phyloP scores from a whole-genome alignment of 1,284 basidiomycete species.

The Cutaneotrichosporon sp. region DNA sequence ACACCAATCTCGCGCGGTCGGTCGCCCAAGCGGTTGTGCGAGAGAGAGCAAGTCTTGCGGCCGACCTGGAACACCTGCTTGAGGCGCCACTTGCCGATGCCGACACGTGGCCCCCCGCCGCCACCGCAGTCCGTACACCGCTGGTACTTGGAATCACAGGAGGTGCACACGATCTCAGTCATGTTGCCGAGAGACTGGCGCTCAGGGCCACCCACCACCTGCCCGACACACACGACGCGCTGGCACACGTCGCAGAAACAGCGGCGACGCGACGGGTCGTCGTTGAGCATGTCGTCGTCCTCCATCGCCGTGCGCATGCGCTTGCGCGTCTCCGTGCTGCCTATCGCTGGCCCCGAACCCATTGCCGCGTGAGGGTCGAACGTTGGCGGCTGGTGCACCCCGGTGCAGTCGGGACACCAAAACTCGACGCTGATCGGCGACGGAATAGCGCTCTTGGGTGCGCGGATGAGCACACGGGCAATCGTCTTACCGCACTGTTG shows the following conservation, averaged over 20 bases:
- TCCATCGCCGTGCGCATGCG: slow-evolving; percentile 43
- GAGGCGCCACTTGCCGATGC: slow-evolving; percentile 56
- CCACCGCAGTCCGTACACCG: slow-evolving; percentile 48
- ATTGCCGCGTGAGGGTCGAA: slow-evolving; percentile 25
- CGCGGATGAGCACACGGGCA: slow-evolving; percentile 43
- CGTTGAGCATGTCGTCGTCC: slow-evolving; percentile 38
- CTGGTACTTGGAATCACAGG: slow-evolving; percentile 49
- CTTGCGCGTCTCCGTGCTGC: slow-evolving; percentile 48
- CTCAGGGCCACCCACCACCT: slow-evolving; percentile 37
- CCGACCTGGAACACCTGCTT: slow-evolving; percentile 55
- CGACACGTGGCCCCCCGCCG: slow-evolving; percentile 51
- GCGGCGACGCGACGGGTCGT: slow-evolving; percentile 19
- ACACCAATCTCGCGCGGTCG: slow-evolving; percentile 49
- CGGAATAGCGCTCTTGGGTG: slow-evolving; percentile 41
- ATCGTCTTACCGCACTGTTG: slow-evolving; percentile 32
- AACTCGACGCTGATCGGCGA: slow-evolving; percentile 33
- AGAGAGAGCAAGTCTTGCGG: slow-evolving; percentile 54
- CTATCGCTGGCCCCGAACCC: slow-evolving; percentile 21
- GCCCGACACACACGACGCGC: slow-evolving; percentile 41
- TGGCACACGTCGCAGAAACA: slow-evolving; percentile 52
- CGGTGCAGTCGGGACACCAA: slow-evolving; percentile 36
- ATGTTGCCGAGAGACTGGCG: slow-evolving; percentile 34
- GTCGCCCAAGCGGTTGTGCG: slow-evolving; percentile 52
- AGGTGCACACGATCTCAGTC: slow-evolving; percentile 43
- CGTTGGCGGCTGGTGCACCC: slow-evolving; percentile 32